phyloP scores from a whole-genome alignment of 371 early-diverging fungal genomes.

The Capniomyces stellatus region DNA sequence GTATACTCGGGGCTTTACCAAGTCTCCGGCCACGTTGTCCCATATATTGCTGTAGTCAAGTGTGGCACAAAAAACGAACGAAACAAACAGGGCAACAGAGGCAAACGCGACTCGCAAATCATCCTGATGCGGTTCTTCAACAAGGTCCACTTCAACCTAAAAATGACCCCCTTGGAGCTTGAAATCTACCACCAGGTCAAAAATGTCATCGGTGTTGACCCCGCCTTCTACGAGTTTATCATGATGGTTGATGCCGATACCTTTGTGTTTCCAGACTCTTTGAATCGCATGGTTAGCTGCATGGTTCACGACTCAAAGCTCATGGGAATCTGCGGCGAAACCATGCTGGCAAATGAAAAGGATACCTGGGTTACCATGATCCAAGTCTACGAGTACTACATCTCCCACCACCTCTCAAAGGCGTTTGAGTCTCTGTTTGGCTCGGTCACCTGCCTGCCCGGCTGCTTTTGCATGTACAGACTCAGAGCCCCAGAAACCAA shows the following conservation, averaged over 20 bases:
- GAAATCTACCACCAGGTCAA: constrained; percentile 87
- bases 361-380: constrained; percentile 87
- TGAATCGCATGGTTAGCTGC: constrained; percentile 62
- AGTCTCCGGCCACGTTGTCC: constrained; percentile 69
- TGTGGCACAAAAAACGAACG: constrained; percentile 63
- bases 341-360: constrained; percentile 69
- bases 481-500: constrained; percentile 38
- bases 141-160: constrained; percentile 82
- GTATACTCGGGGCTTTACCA: constrained; percentile 95
- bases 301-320: constrained; percentile 73
- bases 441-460: constrained; percentile 79
- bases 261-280: constrained; percentile 55
- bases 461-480: constrained; percentile 88
- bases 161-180: constrained; percentile 75
- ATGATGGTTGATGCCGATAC: constrained; percentile 97
- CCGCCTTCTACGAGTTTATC: constrained; percentile 80
- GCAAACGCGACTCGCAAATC: constrained; percentile 99
- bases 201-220: constrained; percentile 78
- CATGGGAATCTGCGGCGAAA: constrained; percentile 84
- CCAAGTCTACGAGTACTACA: constrained; percentile 95
- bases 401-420: constrained; percentile 88
- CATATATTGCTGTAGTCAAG: constrained; percentile 91
- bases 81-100: constrained; percentile 85
- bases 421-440: constrained; percentile 97
- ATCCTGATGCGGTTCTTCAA: constrained; percentile 96